phyloP scores from a whole-genome alignment of 2,329 filamentous ascomycete genomes.

The Sporothrix schenckii region DNA sequence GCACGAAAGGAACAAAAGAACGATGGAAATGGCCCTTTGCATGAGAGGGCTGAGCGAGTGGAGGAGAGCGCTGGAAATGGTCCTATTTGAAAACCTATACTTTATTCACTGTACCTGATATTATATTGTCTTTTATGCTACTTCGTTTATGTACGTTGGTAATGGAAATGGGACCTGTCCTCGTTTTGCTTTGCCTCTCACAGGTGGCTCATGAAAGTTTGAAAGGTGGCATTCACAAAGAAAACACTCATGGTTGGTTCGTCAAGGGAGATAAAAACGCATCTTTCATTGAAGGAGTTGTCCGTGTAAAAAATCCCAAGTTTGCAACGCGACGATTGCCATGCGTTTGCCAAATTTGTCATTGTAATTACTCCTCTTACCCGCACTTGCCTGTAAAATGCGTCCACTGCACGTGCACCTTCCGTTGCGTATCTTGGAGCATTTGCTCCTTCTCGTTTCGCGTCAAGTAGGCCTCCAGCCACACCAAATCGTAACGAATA shows the following conservation, averaged over 20 bases:
- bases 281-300: neutral
- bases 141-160: slow-evolving; percentile 14
- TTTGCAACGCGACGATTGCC: neutral
- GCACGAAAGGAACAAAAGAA: neutral
- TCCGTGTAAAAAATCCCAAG: too few species aligned
- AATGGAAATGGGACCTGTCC: slow-evolving; percentile 24
- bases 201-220: neutral
- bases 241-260: neutral
- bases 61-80: slow-evolving; percentile 19
- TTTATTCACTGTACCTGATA: slow-evolving; percentile 20
- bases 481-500: neutral
- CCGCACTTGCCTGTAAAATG: neutral
- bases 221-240: neutral
- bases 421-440: neutral
- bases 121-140: slow-evolving; percentile 24
- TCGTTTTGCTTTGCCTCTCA: slow-evolving; percentile 19
- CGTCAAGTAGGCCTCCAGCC: slow-evolving; percentile 13
- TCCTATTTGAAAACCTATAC: slow-evolving; percentile 21
- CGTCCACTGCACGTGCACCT: slow-evolving; percentile 7
- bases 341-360: neutral
- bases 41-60: slow-evolving; percentile 12
- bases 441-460: neutral
- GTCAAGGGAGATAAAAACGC: neutral
- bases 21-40: neutral
- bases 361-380: too few species aligned